Evolutionary conservation across 2,329 filamentous ascomycete species (phyloP).

Genomic region (Aspergillus nomiae): DNA sequence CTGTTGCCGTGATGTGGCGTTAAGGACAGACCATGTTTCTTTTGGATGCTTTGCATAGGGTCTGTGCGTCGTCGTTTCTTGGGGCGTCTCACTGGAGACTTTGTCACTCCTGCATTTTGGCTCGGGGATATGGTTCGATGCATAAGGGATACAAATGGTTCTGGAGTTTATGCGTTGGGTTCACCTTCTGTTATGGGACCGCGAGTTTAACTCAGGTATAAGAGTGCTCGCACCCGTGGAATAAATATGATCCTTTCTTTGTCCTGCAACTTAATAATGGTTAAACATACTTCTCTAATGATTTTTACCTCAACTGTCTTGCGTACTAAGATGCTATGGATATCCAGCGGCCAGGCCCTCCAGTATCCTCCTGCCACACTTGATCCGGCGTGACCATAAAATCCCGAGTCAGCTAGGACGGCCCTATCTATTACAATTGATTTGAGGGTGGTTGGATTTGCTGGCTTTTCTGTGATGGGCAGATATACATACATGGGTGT

Average conservation of each 20-base stretch:
- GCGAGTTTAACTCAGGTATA: slow-evolving; percentile 3
- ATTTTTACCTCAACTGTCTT: neutral
- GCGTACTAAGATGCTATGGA: neutral
- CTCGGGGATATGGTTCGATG: slow-evolving; percentile 9
- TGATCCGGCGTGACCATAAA: neutral
- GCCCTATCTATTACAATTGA: neutral
- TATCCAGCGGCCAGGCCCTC: neutral
- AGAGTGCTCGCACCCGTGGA: neutral
- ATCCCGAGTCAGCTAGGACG: neutral
- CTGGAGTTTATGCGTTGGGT: slow-evolving; percentile 20
- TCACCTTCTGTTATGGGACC: slow-evolving; percentile 5
- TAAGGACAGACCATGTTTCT: slow-evolving; percentile 1
- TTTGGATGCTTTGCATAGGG: slow-evolving; percentile 8
- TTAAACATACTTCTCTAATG: neutral
- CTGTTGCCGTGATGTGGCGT: slow-evolving; percentile 6
- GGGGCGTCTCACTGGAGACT: neutral
- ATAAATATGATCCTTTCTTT: neutral
- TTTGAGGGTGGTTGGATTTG: neutral
- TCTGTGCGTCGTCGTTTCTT: slow-evolving; percentile 4
- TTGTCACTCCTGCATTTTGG: slow-evolving; percentile 2
- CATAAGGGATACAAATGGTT: slow-evolving; percentile 13
- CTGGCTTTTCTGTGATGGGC: neutral
- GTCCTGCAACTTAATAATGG: neutral
- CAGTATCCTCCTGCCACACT: no score
- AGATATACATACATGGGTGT: neutral